Evolutionary conservation across 768 basidiomycete genomes (phyloP), one percentile per base, ranked within the genome.

Genomic region (Lanmaoa rubissima): DNA sequence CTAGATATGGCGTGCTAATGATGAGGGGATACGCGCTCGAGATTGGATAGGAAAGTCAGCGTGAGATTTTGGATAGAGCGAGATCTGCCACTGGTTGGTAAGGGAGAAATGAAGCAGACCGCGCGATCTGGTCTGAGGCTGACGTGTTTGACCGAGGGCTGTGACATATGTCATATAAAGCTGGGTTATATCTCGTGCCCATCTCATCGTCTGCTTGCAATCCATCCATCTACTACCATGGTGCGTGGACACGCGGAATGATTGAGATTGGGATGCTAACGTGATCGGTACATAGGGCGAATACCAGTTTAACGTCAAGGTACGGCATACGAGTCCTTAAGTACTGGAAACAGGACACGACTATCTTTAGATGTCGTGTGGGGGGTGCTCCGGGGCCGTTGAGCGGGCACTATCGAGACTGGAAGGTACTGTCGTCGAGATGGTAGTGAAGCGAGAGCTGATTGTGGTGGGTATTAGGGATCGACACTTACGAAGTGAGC

Each of bases 271-370:
- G 13, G 19, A 43, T 13, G 38, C 55, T 65, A 12, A 68, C 42
- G 21, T 2, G 41, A 41, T 19, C 11, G 40, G 7, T 13, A 40
- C 42, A 24, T 26, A 70, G 67, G 56, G 54, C 31, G 45, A 63
- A 51, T 94, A 93, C 76, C 80, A 86, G 71, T 93, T 92, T 68
- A 79, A 92, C 64, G 92, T 94, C 73, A 91, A 91, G 85, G 91
- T 89, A 61, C 19, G 66, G 39, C 9, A 28, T 32, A 32, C 42
- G 8, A 28, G 26, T 14, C 19, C 10, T 11, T 24, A 24, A 24
- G 21, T 24, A 1, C 16, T n/a, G 34, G 9, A 48, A 38, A 59
- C 31, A 19, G n/a, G 24, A 19, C 11, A 28, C 26, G 19, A n/a
- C 9, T 10, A 17, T 17, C 43, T 19, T 31, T 55, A 92, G 92